Percentiles rank a stretch among this genome's conserved stretches.
These are phyloP conservation scores for Lodderomyces pseudojiufengensis DNA, from an alignment of 1,139 yeast genomes.

Conservation along the genomic window DNA sequence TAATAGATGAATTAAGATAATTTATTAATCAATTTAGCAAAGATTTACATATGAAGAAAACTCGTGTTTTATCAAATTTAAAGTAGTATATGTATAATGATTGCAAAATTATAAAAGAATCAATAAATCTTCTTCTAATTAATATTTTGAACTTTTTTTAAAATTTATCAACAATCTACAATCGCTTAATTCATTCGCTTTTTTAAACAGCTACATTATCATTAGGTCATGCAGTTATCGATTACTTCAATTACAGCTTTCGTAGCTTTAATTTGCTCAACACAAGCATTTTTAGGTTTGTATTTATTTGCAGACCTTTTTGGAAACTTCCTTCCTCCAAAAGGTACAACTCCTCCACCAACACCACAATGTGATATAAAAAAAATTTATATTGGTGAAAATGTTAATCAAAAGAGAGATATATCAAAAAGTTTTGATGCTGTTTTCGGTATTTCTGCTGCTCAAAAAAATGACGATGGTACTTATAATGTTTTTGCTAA, in stretches of 20 bases:
- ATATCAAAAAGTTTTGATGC: slow-evolving; percentile 8
- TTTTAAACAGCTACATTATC: not conserved
- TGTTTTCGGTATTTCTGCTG: slow-evolving; percentile 11
- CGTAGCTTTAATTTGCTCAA: slow-evolving; percentile 8
- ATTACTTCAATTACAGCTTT: slow-evolving; percentile 8
- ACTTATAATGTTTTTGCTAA: slow-evolving; percentile 10
- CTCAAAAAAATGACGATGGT: slow-evolving; percentile 10
- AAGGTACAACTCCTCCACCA: not conserved
- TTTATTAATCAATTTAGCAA: no score
- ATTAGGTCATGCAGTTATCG: slow-evolving; percentile 7
- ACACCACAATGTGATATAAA: slow-evolving; percentile 5
- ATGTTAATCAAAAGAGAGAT: slow-evolving; percentile 2
- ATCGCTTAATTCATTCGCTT: not conserved
- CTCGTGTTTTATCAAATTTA: no score
- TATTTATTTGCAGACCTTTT: slow-evolving; percentile 6
- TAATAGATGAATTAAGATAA: no score
- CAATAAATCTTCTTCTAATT: no score
- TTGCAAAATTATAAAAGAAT: no score
- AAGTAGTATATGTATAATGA: no score
- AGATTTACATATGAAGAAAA: no score
- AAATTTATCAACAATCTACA: not conserved
- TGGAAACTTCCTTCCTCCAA: slow-evolving; percentile 7
- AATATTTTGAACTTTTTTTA: not conserved
- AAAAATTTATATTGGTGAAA: slow-evolving; percentile 3
- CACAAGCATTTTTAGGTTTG: slow-evolving; percentile 9